Evolutionary conservation across 768 basidiomycete genomes (phyloP).

Genomic region (Bullera alba): DNA sequence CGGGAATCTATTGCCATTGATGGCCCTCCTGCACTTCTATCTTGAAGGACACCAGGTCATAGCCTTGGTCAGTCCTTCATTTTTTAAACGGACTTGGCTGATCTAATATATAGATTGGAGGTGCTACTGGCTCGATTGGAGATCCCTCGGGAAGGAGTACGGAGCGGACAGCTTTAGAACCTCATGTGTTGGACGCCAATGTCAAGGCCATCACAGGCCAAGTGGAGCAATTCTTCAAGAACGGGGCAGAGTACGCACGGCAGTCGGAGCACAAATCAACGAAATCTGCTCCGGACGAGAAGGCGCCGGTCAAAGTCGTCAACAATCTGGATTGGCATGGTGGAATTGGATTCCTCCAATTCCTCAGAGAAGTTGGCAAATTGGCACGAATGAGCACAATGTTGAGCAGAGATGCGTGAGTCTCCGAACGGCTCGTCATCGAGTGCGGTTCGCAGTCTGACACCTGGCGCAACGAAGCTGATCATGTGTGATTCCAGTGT

Average conservation of each 20-base stretch:
- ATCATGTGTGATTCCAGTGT: too few relatives aligned
- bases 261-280: too few relatives aligned
- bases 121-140: constrained; percentile 91
- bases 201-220: constrained; percentile 58
- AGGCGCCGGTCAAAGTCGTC: constrained; percentile 48
- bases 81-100: neutral
- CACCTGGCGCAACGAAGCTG: too few relatives aligned
- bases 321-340: constrained; percentile 76
- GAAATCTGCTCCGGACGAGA: neutral
- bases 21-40: constrained; percentile 81
- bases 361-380: constrained; percentile 72
- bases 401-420: constrained; percentile 82
- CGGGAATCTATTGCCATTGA: constrained; percentile 83
- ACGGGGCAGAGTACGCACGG: constrained; percentile 49
- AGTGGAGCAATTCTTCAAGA: constrained; percentile 65
- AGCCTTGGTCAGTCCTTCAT: constrained; percentile 60
- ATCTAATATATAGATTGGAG: constrained; percentile 70
- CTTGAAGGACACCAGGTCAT: constrained; percentile 74
- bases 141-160: constrained; percentile 85
- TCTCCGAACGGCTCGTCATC: neutral
- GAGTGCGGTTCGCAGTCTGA: neutral
- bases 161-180: constrained; percentile 67
- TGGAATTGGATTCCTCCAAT: constrained; percentile 67
- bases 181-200: constrained; percentile 59
- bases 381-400: constrained; percentile 78